Evolutionary conservation across 345 rosid species (phyloP), one percentile per base, ranked within the genome.

Genomic region (Acer campestre): DNA sequence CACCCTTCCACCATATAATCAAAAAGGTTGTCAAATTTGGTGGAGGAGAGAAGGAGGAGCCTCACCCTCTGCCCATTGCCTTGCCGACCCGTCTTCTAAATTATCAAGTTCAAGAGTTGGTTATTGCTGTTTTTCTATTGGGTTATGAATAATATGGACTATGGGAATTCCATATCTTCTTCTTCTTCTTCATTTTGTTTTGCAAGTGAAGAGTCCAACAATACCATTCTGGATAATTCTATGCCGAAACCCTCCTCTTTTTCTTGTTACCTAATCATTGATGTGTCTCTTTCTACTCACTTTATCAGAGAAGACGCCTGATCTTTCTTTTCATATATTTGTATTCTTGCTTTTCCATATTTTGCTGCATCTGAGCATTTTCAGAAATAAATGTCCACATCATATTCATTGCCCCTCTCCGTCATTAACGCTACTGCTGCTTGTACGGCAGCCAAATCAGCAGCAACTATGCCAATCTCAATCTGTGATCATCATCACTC

Each of bases 141-240:
- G 65, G 53, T 68, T 46, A 68, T 51, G 16, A 20, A 25, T 81
- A 81, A 77, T 82, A 89, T 89, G 91, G 91, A 85, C 82, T 74
- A 86, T 74, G 82, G 86, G 84, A 81, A 82, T 82, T 86, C 80
- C 35, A 31, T 31, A 31, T 31, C 35, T 81, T 83, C 82, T 78
- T 69, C 80, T 3, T 67, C 71, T 8, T 69, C 55, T 51, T 75
- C 68, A 49, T 71, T 71, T 61, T 79, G 68, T 42, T 82, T 48
- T 62, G 79, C 63, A 84, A 85, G 86, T 46, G 46, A 18, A 56
- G 84, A 85, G 78, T 80, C 84, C 88, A 70, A 80, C 89, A 67
- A 81, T 23, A 64, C 80, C 68, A 49, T 75, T 53, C 51, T 61
- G 80, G 48, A 75, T 0, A 53, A 73, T 75, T 78, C 40, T 72